Percentiles rank a stretch among this genome's conserved stretches.
Evolutionary conservation across 257 asterid genomes (phyloP).

Genomic region (Osmanthus fragrans): DNA sequence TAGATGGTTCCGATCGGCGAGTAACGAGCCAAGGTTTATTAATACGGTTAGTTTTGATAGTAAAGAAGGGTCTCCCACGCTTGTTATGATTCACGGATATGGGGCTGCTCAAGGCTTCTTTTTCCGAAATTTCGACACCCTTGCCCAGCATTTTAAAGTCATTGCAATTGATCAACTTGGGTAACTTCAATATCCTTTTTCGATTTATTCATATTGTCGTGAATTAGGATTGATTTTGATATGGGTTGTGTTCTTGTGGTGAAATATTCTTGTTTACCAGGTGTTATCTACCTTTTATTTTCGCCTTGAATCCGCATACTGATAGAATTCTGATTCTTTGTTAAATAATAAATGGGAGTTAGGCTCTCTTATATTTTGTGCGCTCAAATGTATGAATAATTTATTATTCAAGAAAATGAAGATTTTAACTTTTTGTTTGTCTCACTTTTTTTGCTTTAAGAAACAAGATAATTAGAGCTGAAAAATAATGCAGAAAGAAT

Average conservation of each 20-base stretch:
- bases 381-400: background rate
- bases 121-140: slow-evolving; percentile 88
- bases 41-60: slow-evolving; percentile 84
- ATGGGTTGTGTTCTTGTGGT: background rate
- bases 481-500: background rate
- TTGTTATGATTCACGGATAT: slow-evolving; percentile 96
- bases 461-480: background rate
- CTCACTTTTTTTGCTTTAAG: background rate
- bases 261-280: too few species aligned
- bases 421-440: background rate
- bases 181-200: slow-evolving; percentile 34
- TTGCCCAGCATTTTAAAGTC: slow-evolving; percentile 73
- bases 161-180: slow-evolving; percentile 97
- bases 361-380: background rate
- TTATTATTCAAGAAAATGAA: background rate
- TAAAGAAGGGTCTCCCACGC: slow-evolving; percentile 87
- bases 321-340: background rate
- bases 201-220: background rate
- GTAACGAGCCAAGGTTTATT: slow-evolving; percentile 79
- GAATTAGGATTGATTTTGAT: background rate
- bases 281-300: background rate
- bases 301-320: too few species aligned
- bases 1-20: slow-evolving; percentile 91
- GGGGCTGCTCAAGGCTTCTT: slow-evolving; percentile 99
- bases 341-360: background rate